Percentiles rank a stretch among this genome's conserved stretches.
These are phyloP conservation scores for Melaleuca quinquenervia DNA, from an alignment of 345 rosid species.

Conservation along the genomic window DNA sequence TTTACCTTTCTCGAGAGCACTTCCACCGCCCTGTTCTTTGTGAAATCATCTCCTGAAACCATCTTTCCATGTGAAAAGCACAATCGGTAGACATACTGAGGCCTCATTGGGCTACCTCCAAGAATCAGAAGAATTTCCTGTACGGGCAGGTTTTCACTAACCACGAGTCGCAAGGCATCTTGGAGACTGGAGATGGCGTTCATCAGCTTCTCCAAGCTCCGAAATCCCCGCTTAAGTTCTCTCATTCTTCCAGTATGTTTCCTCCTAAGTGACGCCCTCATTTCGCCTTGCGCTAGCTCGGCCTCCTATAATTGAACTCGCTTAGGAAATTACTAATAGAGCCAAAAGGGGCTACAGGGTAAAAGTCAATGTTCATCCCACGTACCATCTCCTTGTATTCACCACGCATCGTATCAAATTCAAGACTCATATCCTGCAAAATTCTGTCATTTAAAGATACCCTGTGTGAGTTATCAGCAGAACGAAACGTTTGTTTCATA, in stretches of 20 bases:
- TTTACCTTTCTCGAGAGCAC: constrained; percentile 70
- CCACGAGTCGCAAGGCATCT: constrained; percentile 35
- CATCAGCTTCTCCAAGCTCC: constrained; percentile 63
- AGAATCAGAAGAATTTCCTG: constrained; percentile 50
- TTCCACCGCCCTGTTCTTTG: constrained; percentile 49
- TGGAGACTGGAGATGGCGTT: constrained; percentile 34
- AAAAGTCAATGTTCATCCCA: constrained; percentile 2
- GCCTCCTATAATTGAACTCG: constrained; percentile 35
- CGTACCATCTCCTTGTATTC: constrained; percentile 65
- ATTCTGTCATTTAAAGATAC: constrained; percentile 23
- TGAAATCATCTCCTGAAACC: constrained; percentile 28
- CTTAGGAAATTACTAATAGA: constrained; percentile 10
- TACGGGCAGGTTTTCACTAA: constrained; percentile 29
- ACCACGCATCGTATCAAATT: constrained; percentile 34
- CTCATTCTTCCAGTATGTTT: constrained; percentile 39
- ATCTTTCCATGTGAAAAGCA: constrained; percentile 27
- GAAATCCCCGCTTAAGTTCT: constrained; percentile 56
- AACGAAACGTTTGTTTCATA: not conserved
- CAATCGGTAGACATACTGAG: constrained; percentile 52
- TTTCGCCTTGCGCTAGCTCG: constrained; percentile 24
- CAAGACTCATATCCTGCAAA: constrained; percentile 63
- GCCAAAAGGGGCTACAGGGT: not conserved
- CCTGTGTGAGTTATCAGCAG: not conserved
- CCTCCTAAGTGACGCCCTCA: constrained; percentile 41
- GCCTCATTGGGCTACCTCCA: constrained; percentile 74